Conservation (phyloP, 257 asterid genomes). For the Vinca minor region DNA sequence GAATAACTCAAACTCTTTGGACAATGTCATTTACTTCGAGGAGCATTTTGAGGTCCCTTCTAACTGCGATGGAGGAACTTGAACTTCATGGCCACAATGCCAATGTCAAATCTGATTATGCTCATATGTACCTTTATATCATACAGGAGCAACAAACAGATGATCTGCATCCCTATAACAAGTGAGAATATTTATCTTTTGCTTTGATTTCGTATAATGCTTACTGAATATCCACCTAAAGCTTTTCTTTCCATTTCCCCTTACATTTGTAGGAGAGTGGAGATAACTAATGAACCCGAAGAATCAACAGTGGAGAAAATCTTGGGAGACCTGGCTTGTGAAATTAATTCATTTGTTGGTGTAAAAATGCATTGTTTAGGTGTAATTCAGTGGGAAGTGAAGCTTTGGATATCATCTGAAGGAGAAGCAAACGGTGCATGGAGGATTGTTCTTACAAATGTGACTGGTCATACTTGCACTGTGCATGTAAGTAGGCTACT, state of each 20-base stretch:
- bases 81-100: constrained; percentile 91
- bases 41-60: constrained; percentile 79
- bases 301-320: constrained; percentile 62
- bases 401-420: constrained; percentile 82
- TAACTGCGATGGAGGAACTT: constrained; percentile 95
- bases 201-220: not conserved
- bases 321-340: constrained; percentile 59
- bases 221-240: not conserved
- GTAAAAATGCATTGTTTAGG: constrained; percentile 92
- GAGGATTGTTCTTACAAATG: constrained; percentile 86
- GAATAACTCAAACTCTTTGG: constrained; percentile 45
- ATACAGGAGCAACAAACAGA: constrained; percentile 78
- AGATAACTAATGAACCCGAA: constrained; percentile 43
- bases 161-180: constrained; percentile 75
- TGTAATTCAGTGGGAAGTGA: constrained; percentile 90
- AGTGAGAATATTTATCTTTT: constrained; percentile 35
- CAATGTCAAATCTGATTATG: constrained; percentile 75
- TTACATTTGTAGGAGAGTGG: constrained; percentile 47
- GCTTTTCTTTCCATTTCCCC: not conserved
- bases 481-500: constrained; percentile 59
- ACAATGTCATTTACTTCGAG: constrained; percentile 74
- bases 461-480: constrained; percentile 90
- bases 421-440: constrained; percentile 96
- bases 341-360: constrained; percentile 66
- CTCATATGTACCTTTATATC: constrained; percentile 84